Conservation (phyloP, 164 flowering plant genomes). For the Aristolochia contorta region DNA sequence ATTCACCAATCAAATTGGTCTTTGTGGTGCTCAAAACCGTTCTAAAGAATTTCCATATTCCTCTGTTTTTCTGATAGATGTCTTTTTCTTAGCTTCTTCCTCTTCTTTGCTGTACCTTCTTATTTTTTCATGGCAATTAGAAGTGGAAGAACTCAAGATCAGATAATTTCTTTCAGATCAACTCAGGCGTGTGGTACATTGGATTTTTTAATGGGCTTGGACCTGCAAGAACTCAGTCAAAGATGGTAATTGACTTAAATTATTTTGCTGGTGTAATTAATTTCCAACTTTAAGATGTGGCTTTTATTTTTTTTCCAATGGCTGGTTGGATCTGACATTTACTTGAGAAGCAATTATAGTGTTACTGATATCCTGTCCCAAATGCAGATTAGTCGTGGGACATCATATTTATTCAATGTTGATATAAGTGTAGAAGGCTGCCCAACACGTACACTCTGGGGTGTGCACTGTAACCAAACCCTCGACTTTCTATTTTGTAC, state of each 20-base stretch:
- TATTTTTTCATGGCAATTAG: too few relatives aligned
- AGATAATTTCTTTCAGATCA: constrained; percentile 41
- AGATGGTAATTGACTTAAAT: constrained; percentile 48
- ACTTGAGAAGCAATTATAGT: too few relatives aligned
- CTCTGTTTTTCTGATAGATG: too few relatives aligned
- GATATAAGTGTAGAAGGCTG: constrained; percentile 72
- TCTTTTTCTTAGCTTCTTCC: too few relatives aligned
- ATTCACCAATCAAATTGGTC: too few relatives aligned
- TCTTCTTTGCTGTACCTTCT: too few relatives aligned
- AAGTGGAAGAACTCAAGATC: background rate
- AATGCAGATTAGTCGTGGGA: constrained; percentile 72
- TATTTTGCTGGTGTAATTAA: background rate
- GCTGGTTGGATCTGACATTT: background rate
- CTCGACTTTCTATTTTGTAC: constrained; percentile 49
- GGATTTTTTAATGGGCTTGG: constrained; percentile 94
- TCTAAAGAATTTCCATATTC: too few relatives aligned
- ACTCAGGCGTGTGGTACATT: constrained; percentile 74
- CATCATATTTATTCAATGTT: constrained; percentile 47
- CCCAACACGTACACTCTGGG: constrained; percentile 42
- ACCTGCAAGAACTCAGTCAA: constrained; percentile 70
- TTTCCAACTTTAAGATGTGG: background rate
- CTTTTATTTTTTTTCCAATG: background rate
- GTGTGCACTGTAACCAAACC: constrained; percentile 75
- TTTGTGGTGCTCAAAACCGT: too few relatives aligned
- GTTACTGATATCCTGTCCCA: constrained; percentile 4